These are phyloP conservation scores for Anisodus tanguticus DNA, from an alignment of 257 asterid genomes.

Conservation along the genomic window DNA sequence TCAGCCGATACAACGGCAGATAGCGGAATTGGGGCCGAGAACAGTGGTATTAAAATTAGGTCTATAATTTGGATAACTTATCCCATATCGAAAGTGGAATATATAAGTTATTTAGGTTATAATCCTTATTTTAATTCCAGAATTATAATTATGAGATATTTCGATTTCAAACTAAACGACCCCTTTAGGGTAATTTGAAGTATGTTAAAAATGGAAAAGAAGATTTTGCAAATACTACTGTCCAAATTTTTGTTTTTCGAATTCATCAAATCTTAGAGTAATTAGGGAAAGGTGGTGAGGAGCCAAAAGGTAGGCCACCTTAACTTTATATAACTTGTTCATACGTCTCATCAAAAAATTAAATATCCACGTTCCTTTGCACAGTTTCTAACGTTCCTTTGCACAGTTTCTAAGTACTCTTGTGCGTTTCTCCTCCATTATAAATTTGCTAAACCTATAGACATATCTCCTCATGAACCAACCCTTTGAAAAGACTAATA, in stretches of 20 bases:
- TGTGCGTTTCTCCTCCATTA: slow-evolving; percentile 1
- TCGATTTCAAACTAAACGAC: too few relatives aligned
- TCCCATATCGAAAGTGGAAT: too few relatives aligned
- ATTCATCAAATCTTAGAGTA: neutral
- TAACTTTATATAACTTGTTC: neutral
- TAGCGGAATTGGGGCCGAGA: too few relatives aligned
- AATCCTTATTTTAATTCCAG: too few relatives aligned
- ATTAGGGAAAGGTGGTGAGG: neutral
- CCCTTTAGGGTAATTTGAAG: neutral
- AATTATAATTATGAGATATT: too few relatives aligned
- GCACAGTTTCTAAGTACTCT: neutral
- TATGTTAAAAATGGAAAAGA: neutral
- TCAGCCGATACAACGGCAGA: too few relatives aligned
- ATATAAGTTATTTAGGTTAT: too few relatives aligned
- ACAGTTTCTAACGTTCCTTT: neutral
- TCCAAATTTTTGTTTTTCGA: neutral
- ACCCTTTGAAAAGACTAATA: neutral
- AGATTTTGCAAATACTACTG: neutral
- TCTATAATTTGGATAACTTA: too few relatives aligned
- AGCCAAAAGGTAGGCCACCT: slow-evolving; percentile 4
- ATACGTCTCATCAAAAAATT: neutral
- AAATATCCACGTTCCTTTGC: neutral
- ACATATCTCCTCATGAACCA: neutral
- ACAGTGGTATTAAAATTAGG: too few relatives aligned
- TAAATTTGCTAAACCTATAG: neutral